Percentiles rank a stretch among this genome's conserved stretches.
These are phyloP conservation scores for Spiraea crenata DNA, from an alignment of 331 rosid species.

Conservation along the genomic window DNA sequence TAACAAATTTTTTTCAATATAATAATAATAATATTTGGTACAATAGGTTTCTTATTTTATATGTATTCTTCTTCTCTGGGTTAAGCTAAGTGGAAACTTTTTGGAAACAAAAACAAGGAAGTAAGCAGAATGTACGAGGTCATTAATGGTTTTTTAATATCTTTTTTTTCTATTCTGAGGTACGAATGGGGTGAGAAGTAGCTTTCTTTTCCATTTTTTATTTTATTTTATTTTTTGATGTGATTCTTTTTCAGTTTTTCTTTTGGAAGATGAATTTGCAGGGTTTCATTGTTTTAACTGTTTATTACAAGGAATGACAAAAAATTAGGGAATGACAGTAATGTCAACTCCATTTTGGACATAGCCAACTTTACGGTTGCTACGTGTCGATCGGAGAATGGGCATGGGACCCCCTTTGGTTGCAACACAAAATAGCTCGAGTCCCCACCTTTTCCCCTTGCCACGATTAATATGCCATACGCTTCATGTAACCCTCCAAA, in stretches of 20 bases:
- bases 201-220: too few species aligned
- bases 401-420: too few species aligned
- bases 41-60: not conserved
- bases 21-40: not conserved
- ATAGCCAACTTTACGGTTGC: conserved; percentile 4
- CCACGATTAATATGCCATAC: too few species aligned
- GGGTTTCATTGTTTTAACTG: not conserved
- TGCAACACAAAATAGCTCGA: too few species aligned
- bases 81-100: not conserved
- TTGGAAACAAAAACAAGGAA: too few species aligned
- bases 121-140: too few species aligned
- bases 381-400: conserved; percentile 9
- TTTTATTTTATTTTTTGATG: too few species aligned
- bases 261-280: not conserved
- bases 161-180: too few species aligned
- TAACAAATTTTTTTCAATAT: not conserved
- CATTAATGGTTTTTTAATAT: too few species aligned
- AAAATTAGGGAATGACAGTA: not conserved
- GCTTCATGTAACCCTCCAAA: too few species aligned
- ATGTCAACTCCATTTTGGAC: conserved; percentile 8
- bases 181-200: too few species aligned
- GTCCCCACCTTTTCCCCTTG: too few species aligned
- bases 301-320: not conserved
- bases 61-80: not conserved
- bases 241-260: not conserved